These are phyloP conservation scores for Vanderwaltozyma tropicalis DNA, from an alignment of 805 yeast species.

Conservation along the genomic window DNA sequence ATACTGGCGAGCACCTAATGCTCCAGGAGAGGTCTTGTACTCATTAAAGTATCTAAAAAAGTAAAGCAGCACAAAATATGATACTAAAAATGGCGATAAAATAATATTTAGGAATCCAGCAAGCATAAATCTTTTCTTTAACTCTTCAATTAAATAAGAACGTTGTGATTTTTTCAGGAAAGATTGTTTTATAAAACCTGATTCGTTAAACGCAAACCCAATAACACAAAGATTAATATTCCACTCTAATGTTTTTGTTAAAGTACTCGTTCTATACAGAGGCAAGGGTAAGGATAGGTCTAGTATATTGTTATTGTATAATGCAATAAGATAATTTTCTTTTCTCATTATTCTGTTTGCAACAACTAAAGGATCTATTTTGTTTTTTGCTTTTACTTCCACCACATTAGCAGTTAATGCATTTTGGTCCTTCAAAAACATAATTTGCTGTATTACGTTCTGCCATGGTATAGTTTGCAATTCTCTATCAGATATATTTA, in stretches of 20 bases:
- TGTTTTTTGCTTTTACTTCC: slow-evolving; percentile 58
- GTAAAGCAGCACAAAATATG: slow-evolving; percentile 71
- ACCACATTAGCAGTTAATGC: slow-evolving; percentile 41
- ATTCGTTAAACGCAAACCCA: slow-evolving; percentile 73
- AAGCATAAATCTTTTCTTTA: slow-evolving; percentile 68
- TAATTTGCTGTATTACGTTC: slow-evolving; percentile 63
- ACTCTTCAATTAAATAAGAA: slow-evolving; percentile 52
- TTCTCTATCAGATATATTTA: slow-evolving; percentile 68
- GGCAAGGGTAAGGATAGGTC: slow-evolving; percentile 55
- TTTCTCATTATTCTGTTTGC: slow-evolving; percentile 94
- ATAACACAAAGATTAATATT: slow-evolving; percentile 78
- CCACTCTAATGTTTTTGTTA: slow-evolving; percentile 92
- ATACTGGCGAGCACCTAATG: slow-evolving; percentile 74
- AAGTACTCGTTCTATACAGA: slow-evolving; percentile 31
- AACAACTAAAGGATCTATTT: slow-evolving; percentile 85
- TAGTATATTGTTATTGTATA: slow-evolving; percentile 68
- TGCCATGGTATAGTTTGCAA: slow-evolving; percentile 92
- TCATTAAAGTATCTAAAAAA: slow-evolving; percentile 90
- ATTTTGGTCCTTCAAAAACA: slow-evolving; percentile 69
- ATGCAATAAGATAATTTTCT: slow-evolving; percentile 86
- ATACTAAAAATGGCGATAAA: slow-evolving; percentile 75
- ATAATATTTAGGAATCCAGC: slow-evolving; percentile 81
- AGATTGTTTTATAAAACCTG: slow-evolving; percentile 68
- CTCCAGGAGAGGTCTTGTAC: slow-evolving; percentile 76
- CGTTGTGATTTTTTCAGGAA: slow-evolving; percentile 66